Percentiles rank a stretch among this genome's conserved stretches.
phyloP scores from a whole-genome alignment of 2,329 filamentous ascomycete genomes.

The Ceratocystiopsis sp. region DNA sequence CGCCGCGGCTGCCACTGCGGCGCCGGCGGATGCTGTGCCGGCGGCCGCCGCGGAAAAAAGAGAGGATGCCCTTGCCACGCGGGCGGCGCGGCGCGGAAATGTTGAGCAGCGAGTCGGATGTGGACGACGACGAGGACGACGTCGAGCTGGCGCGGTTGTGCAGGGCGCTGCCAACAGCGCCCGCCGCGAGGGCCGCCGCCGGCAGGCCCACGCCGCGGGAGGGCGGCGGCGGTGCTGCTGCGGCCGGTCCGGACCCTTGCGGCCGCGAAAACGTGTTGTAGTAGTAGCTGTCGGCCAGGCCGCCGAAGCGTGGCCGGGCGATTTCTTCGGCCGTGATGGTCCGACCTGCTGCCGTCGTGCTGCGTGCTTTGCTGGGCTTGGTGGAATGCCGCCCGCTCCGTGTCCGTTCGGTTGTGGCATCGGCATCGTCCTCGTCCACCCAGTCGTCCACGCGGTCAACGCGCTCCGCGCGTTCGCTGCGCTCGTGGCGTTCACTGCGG shows the following conservation, averaged over 20 bases:
- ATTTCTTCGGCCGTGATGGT: too few species aligned
- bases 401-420: background rate
- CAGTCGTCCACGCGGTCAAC: too few species aligned
- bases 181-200: background rate
- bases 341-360: too few species aligned
- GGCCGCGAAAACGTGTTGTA: constrained; percentile 3
- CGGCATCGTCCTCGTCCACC: background rate
- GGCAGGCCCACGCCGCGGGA: background rate
- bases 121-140: constrained; percentile 16
- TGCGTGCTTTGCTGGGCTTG: too few species aligned
- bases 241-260: constrained; percentile 7
- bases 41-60: constrained; percentile 15
- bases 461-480: too few species aligned
- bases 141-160: constrained; percentile 13
- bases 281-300: constrained; percentile 7
- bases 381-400: too few species aligned
- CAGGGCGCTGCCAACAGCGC: background rate
- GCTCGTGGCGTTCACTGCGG: too few species aligned
- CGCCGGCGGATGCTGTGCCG: background rate
- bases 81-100: constrained; percentile 15
- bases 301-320: background rate
- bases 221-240: constrained; percentile 1
- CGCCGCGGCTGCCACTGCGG: background rate
- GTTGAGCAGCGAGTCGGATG: constrained; percentile 18
- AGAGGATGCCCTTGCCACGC: constrained; percentile 16